phyloP scores from a whole-genome alignment of 2,329 filamentous ascomycete species.

The Alternaria gaisen region DNA sequence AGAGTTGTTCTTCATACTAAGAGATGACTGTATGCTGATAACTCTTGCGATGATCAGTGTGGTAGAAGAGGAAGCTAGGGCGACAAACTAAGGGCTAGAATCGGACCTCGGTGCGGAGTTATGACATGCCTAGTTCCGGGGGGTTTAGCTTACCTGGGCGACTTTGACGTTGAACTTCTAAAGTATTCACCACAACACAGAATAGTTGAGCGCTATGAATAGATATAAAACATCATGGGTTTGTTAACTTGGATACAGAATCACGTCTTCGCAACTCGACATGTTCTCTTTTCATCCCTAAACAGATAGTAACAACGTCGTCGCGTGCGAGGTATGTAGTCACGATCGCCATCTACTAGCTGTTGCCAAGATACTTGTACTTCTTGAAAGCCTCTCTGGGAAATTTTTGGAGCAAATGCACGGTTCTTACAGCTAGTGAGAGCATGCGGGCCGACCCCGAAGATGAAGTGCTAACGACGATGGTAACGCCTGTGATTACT shows the following conservation, averaged over 20 bases:
- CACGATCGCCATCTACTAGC: not conserved
- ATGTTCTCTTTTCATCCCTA: not conserved
- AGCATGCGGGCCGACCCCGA: conserved; percentile 15
- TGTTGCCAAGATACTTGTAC: not conserved
- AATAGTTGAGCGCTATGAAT: too few relatives aligned
- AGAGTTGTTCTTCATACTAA: not conserved
- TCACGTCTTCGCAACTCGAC: not conserved
- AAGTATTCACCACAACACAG: not conserved
- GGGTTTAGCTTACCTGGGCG: not conserved
- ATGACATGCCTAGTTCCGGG: not conserved
- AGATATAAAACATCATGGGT: too few relatives aligned
- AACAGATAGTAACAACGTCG: not conserved
- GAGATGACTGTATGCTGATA: not conserved
- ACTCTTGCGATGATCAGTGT: not conserved
- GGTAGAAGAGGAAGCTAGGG: not conserved
- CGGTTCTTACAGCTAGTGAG: not conserved
- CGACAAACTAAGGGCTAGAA: not conserved
- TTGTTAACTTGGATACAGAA: not conserved
- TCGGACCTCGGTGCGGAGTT: not conserved
- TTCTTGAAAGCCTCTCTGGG: not conserved
- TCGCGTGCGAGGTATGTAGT: not conserved
- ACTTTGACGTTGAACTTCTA: not conserved
- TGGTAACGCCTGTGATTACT: conserved; percentile 30
- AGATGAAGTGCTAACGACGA: conserved; percentile 16
- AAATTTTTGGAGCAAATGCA: not conserved